phyloP scores from a whole-genome alignment of 176 grass and related monocot species.

The Themeda triandra region DNA sequence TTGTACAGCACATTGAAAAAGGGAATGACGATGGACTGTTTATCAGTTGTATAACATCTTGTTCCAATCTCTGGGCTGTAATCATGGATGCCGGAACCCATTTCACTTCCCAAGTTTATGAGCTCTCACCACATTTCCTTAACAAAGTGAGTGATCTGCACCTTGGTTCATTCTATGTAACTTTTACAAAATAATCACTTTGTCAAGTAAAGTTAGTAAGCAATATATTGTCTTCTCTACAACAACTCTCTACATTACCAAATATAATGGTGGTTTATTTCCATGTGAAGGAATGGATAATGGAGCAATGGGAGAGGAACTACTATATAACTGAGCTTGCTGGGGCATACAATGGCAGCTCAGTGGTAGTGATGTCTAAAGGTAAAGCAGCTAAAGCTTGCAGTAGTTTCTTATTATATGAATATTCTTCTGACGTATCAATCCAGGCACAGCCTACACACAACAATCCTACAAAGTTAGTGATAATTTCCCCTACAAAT shows the following conservation, averaged over 20 bases:
- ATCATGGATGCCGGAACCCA: constrained; percentile 99
- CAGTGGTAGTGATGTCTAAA: constrained; percentile 97
- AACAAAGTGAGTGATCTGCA: constrained; percentile 69
- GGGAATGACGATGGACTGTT: constrained; percentile 96
- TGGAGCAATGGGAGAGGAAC: constrained; percentile 98
- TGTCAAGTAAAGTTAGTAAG: background rate
- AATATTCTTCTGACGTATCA: constrained; percentile 18
- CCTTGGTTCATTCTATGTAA: constrained; percentile 23
- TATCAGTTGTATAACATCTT: constrained; percentile 92
- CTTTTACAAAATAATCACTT: constrained; percentile 20
- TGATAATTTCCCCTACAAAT: constrained; percentile 96
- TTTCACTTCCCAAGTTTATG: constrained; percentile 88
- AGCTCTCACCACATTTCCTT: constrained; percentile 92
- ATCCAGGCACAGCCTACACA: constrained; percentile 71
- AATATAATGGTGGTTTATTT: constrained; percentile 28
- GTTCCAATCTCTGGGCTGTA: constrained; percentile 88
- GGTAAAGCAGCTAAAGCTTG: constrained; percentile 51
- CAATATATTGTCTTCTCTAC: constrained; percentile 29
- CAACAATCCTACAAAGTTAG: constrained; percentile 99
- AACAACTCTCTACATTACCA: background rate
- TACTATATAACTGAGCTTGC: constrained; percentile 95
- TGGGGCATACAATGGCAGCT: constrained; percentile 90
- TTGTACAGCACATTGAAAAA: constrained; percentile 90
- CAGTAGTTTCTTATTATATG: constrained; percentile 4
- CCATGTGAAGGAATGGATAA: constrained; percentile 95